Conservation (phyloP, 306 rosid species). For the Sicyos baderoa region DNA sequence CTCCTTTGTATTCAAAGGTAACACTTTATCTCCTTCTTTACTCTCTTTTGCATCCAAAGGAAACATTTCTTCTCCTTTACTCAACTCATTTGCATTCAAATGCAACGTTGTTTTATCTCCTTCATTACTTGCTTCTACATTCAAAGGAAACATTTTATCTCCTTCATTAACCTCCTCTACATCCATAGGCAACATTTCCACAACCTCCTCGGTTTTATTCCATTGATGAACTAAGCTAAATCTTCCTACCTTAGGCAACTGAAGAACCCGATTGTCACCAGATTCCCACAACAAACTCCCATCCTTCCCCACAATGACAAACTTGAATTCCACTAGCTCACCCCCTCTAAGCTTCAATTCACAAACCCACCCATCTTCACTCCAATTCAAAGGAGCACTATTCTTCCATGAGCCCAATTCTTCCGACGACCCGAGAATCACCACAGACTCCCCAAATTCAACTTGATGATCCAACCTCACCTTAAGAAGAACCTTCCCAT, state of each 20-base stretch:
- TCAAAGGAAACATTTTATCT: not conserved
- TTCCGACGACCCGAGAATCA: slow-evolving; percentile 56
- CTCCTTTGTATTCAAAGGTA: no score
- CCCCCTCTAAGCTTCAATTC: slow-evolving; percentile 38
- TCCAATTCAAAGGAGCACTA: slow-evolving; percentile 55
- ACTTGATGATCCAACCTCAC: slow-evolving; percentile 72
- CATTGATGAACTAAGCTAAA: slow-evolving; percentile 53
- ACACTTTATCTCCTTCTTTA: no score
- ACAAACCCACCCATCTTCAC: slow-evolving; percentile 70
- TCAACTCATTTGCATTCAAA: no score
- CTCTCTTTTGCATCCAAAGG: no score
- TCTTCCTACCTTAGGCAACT: slow-evolving; percentile 45
- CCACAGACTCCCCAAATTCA: slow-evolving; percentile 67
- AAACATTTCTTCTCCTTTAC: no score
- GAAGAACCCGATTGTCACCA: slow-evolving; percentile 59
- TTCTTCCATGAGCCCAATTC: slow-evolving; percentile 81
- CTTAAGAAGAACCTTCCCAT: slow-evolving; percentile 38
- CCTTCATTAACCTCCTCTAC: not conserved
- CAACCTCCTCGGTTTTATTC: slow-evolving; percentile 39
- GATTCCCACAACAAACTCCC: slow-evolving; percentile 52
- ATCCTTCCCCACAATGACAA: slow-evolving; percentile 35
- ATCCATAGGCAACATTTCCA: slow-evolving; percentile 39
- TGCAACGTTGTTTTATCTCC: no score
- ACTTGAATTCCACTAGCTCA: slow-evolving; percentile 51
- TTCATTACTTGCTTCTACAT: no score